phyloP scores from a whole-genome alignment of 352 stramenopile genomes.

The Phytopythium oedochilum region DNA sequence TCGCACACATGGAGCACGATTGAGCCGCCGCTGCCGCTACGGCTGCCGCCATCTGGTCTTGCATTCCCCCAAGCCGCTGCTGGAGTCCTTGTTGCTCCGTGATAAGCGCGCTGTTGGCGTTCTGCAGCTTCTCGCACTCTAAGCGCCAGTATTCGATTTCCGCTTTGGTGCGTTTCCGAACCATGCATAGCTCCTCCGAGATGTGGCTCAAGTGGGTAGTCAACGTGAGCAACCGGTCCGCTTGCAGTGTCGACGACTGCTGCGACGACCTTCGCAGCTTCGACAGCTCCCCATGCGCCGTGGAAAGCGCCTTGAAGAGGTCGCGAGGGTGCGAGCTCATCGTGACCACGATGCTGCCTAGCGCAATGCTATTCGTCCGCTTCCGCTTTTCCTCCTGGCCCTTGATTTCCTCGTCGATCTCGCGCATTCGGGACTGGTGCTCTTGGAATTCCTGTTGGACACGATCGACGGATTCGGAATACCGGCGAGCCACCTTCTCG shows the following conservation, averaged over 20 bases:
- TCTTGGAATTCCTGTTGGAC: slow-evolving; percentile 49
- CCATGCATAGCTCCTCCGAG: slow-evolving; percentile 61
- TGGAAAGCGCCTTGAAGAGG: slow-evolving; percentile 56
- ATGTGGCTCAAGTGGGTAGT: slow-evolving; percentile 62
- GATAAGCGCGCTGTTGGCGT: slow-evolving; percentile 33
- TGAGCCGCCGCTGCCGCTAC: not conserved
- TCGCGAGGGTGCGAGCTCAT: slow-evolving; percentile 54
- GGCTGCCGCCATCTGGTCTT: slow-evolving; percentile 4
- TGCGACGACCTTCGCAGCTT: slow-evolving; percentile 43
- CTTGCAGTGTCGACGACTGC: slow-evolving; percentile 46
- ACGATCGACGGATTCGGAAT: slow-evolving; percentile 44
- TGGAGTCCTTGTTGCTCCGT: slow-evolving; percentile 25
- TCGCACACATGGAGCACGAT: slow-evolving; percentile 39
- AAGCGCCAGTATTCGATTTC: slow-evolving; percentile 68
- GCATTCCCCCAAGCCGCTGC: slow-evolving; percentile 24
- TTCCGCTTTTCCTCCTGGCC: slow-evolving; percentile 38
- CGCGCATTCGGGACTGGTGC: slow-evolving; percentile 37
- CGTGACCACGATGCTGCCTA: slow-evolving; percentile 45
- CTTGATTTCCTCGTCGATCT: slow-evolving; percentile 30
- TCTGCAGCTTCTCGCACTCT: slow-evolving; percentile 62
- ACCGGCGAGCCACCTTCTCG: slow-evolving; percentile 39
- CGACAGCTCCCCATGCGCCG: slow-evolving; percentile 34
- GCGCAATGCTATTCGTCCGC: slow-evolving; percentile 52
- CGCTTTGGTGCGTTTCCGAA: slow-evolving; percentile 49
- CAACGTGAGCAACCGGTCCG: slow-evolving; percentile 52